These are phyloP conservation scores for Dimargaris cristalligena DNA, from an alignment of 192 early-diverging fungal genomes.

Conservation along the genomic window DNA sequence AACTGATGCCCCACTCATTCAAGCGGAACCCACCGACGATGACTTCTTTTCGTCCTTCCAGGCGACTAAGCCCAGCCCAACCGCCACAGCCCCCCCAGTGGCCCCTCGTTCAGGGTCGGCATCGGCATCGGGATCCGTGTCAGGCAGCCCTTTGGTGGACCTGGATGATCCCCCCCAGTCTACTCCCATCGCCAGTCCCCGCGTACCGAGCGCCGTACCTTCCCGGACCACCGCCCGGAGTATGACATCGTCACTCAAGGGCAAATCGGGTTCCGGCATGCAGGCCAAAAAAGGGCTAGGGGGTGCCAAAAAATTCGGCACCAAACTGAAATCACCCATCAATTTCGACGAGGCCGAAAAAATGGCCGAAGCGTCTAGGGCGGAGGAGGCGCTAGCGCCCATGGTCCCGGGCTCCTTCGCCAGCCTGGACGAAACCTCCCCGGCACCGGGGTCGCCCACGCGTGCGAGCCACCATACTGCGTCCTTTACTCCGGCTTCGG, in stretches of 20 bases:
- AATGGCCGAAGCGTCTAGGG: slow-evolving; percentile 64
- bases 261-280: slow-evolving; percentile 16
- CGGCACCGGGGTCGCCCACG: slow-evolving; percentile 15
- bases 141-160: slow-evolving; percentile 9
- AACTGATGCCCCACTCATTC: neutral
- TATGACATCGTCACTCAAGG: slow-evolving; percentile 18
- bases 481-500: slow-evolving; percentile 12
- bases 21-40: neutral
- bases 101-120: neutral
- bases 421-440: slow-evolving; percentile 9
- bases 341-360: slow-evolving; percentile 89
- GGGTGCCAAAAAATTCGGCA: slow-evolving; percentile 65
- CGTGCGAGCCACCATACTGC: slow-evolving; percentile 14
- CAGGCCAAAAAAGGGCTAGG: slow-evolving; percentile 50
- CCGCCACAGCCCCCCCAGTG: neutral
- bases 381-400: slow-evolving; percentile 35
- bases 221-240: slow-evolving; percentile 21
- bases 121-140: neutral
- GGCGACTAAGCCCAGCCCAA: neutral
- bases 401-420: slow-evolving; percentile 7
- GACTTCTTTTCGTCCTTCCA: neutral
- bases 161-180: slow-evolving; percentile 20
- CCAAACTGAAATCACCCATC: slow-evolving; percentile 29
- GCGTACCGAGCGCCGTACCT: slow-evolving; percentile 18
- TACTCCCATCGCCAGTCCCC: slow-evolving; percentile 16